These are phyloP conservation scores for Aspergillus unguis DNA, from an alignment of 2,329 filamentous ascomycete species.

Conservation along the genomic window DNA sequence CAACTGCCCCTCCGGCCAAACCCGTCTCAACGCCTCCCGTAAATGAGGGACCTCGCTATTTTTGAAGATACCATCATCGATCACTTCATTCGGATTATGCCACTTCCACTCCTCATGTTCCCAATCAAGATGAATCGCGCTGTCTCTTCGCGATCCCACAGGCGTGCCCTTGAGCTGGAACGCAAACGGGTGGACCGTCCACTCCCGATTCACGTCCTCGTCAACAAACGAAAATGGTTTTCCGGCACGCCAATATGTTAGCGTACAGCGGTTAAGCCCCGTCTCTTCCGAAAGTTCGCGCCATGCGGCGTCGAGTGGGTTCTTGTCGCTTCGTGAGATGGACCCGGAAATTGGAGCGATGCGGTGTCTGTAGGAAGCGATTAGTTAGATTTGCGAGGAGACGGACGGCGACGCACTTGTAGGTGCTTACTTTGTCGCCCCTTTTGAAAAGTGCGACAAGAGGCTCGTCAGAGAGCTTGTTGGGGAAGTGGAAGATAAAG, in stretches of 20 bases:
- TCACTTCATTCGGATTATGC: slow-evolving; percentile 53
- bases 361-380: slow-evolving; percentile 38
- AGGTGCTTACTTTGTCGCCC: slow-evolving; percentile 58
- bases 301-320: slow-evolving; percentile 57
- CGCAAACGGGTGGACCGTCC: slow-evolving; percentile 63
- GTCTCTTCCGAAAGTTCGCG: slow-evolving; percentile 64
- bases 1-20: slow-evolving; percentile 58
- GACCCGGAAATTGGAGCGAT: slow-evolving; percentile 62
- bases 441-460: slow-evolving; percentile 61
- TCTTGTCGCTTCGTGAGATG: slow-evolving; percentile 54
- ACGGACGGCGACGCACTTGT: slow-evolving; percentile 44
- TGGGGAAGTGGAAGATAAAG: slow-evolving; percentile 38
- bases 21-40: slow-evolving; percentile 55
- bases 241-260: slow-evolving; percentile 55
- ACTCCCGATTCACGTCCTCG: slow-evolving; percentile 52
- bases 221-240: slow-evolving; percentile 60
- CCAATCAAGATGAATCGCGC: slow-evolving; percentile 57
- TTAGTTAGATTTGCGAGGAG: neutral
- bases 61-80: slow-evolving; percentile 44
- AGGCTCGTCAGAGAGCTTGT: slow-evolving; percentile 25
- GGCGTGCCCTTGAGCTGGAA: slow-evolving; percentile 45
- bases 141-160: slow-evolving; percentile 34
- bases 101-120: slow-evolving; percentile 61
- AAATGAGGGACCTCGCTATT: slow-evolving; percentile 55
- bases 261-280: slow-evolving; percentile 45